Conservation (phyloP, 495 filamentous ascomycete genomes). For the Parachaetomium inaequale region DNA sequence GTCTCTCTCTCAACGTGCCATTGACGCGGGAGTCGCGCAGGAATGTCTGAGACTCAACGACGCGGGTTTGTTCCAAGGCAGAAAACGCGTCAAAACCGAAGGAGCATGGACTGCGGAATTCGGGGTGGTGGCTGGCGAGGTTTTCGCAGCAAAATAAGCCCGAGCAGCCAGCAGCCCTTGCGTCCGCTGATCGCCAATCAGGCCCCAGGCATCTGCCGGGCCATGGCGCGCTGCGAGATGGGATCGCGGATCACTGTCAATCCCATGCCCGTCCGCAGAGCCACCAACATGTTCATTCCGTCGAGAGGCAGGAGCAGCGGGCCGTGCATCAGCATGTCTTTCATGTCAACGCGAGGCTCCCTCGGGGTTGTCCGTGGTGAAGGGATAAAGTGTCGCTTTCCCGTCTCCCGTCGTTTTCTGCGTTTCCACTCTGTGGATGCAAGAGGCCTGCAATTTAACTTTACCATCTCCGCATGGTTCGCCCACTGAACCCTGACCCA, state of each 20-base stretch:
- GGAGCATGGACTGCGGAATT: conserved; percentile 5
- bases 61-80: not conserved
- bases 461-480: not conserved
- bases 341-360: not conserved
- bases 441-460: conserved; percentile 7
- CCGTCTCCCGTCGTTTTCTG: not conserved
- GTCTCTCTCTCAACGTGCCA: not conserved
- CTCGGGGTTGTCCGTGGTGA: not conserved
- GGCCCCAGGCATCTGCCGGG: not conserved
- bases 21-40: not conserved
- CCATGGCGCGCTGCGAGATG: not conserved
- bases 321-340: not conserved
- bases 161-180: conserved; percentile 1
- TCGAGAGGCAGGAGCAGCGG: not conserved
- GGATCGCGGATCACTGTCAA: not conserved
- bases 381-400: not conserved
- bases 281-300: not conserved
- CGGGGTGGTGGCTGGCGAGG: conserved; percentile 4
- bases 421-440: not conserved
- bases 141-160: not conserved
- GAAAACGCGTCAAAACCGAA: not conserved
- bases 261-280: not conserved
- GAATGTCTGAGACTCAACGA: not conserved
- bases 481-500: not conserved
- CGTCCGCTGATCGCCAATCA: conserved; percentile 1